Evolutionary conservation across 2,329 filamentous ascomycete species (phyloP).

Genomic region (Fusarium haematococcum): DNA sequence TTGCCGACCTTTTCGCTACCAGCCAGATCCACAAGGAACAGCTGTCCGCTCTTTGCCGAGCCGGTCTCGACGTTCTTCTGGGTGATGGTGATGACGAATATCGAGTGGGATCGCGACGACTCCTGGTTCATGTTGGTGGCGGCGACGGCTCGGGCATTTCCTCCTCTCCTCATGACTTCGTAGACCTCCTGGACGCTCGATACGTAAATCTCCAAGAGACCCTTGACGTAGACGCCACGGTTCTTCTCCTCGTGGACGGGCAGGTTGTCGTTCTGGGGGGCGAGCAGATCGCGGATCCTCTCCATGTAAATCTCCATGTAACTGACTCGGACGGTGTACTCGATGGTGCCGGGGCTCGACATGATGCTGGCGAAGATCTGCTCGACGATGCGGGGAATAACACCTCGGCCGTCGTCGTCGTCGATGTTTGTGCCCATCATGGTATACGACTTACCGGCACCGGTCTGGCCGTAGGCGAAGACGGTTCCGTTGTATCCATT

Average conservation of each 20-base stretch:
- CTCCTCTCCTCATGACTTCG: conserved; percentile 94
- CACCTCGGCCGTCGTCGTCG: conserved; percentile 87
- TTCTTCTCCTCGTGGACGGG: conserved; percentile 99
- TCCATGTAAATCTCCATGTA: conserved; percentile 99
- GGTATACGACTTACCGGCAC: conserved; percentile 98
- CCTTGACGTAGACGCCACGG: conserved; percentile 96
- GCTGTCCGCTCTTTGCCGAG: conserved; percentile 93
- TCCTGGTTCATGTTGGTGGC: conserved; percentile 99
- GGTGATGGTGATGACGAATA: conserved; percentile 95
- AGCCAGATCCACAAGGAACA: conserved; percentile 97
- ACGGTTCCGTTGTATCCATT: conserved; percentile 99
- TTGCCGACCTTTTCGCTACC: conserved; percentile 99
- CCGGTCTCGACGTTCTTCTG: conserved; percentile 98
- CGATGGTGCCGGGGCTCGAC: conserved; percentile 90
- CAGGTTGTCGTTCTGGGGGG: conserved; percentile 94
- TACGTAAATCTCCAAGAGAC: conserved; percentile 93
- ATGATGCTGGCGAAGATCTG: conserved; percentile 98
- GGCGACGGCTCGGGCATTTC: conserved; percentile 88
- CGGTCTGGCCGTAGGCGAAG: conserved; percentile 98
- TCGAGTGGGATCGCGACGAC: conserved; percentile 97
- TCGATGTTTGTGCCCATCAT: conserved; percentile 89
- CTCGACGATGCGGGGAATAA: conserved; percentile 96
- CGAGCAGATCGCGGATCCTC: conserved; percentile 91
- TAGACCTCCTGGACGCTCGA: conserved; percentile 96
- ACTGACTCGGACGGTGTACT: conserved; percentile 98